Percentiles rank a stretch among this genome's conserved stretches.
phyloP scores from a whole-genome alignment of 192 early-diverging fungal genomes.

The Polychytrium aggregatum region DNA sequence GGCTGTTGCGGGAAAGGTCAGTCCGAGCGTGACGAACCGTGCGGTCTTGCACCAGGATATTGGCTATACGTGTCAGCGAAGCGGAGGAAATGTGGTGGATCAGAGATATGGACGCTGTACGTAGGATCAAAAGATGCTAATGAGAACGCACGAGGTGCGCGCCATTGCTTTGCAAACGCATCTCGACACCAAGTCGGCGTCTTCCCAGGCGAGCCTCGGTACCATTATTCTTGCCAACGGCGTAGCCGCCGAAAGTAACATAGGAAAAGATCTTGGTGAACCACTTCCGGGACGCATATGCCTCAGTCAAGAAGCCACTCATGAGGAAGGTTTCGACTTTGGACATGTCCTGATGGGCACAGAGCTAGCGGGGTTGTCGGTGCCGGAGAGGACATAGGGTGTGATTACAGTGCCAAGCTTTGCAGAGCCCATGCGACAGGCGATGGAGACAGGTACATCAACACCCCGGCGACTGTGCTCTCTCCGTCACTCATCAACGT shows the following conservation, averaged over 20 bases:
- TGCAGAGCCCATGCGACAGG: neutral
- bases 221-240: constrained; percentile 42
- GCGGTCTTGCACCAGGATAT: constrained; percentile 68
- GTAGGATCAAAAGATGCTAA: no score
- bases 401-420: no score
- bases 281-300: constrained; percentile 62
- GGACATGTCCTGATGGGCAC: constrained; percentile 56
- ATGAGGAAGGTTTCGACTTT: constrained; percentile 59
- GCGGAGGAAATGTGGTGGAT: no score
- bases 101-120: no score
- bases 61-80: constrained; percentile 46
- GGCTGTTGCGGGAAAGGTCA: no score
- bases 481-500: neutral
- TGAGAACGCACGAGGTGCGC: no score
- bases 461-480: neutral
- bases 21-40: neutral
- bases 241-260: constrained; percentile 52
- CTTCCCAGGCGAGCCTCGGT: no score
- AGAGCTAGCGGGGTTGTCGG: no score
- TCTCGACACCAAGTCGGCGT: no score
- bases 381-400: no score
- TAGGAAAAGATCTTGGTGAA: constrained; percentile 49
- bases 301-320: constrained; percentile 67
- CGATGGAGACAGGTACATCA: neutral
- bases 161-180: no score